Evolutionary conservation across 1,139 yeast genomes (phyloP).

Genomic region (Torulaspora globosa): DNA sequence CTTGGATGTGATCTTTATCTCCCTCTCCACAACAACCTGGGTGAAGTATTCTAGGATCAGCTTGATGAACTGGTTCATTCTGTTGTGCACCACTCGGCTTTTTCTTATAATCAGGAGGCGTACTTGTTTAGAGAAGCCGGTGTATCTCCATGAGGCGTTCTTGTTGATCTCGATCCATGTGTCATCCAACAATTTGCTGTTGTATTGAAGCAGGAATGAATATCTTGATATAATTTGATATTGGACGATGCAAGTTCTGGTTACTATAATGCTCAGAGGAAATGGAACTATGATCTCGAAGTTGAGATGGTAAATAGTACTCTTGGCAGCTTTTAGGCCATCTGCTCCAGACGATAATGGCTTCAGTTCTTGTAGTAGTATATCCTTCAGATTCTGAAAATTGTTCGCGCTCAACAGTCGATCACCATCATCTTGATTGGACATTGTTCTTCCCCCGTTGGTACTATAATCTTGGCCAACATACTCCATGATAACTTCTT

Average conservation of each 20-base stretch:
- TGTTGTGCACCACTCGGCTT: constrained; percentile 28
- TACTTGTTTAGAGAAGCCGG: constrained; percentile 33
- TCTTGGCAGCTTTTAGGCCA: constrained; percentile 30
- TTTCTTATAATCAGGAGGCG: constrained; percentile 19
- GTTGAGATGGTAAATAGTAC: constrained; percentile 55
- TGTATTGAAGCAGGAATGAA: constrained; percentile 56
- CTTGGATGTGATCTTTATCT: constrained; percentile 15
- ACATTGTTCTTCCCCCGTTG: constrained; percentile 1
- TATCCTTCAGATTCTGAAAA: constrained; percentile 26
- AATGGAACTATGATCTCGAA: constrained; percentile 73
- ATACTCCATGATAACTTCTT: constrained; percentile 24
- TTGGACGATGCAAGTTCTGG: constrained; percentile 67
- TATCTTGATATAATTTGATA: constrained; percentile 79
- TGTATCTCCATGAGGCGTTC: constrained; percentile 63
- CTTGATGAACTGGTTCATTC: constrained; percentile 33
- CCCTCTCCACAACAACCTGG: constrained; percentile 29
- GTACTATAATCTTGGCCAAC: constrained; percentile 10
- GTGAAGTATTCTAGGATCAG: constrained; percentile 27
- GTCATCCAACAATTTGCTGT: constrained; percentile 55
- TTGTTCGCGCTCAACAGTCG: constrained; percentile 23
- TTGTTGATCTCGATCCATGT: constrained; percentile 74
- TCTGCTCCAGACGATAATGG: constrained; percentile 1
- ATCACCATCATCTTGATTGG: constrained; percentile 8
- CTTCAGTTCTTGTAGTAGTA: constrained; percentile 21
- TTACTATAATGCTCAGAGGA: constrained; percentile 74